Conservation (phyloP, 805 yeast species). For the Komagataella populi region DNA sequence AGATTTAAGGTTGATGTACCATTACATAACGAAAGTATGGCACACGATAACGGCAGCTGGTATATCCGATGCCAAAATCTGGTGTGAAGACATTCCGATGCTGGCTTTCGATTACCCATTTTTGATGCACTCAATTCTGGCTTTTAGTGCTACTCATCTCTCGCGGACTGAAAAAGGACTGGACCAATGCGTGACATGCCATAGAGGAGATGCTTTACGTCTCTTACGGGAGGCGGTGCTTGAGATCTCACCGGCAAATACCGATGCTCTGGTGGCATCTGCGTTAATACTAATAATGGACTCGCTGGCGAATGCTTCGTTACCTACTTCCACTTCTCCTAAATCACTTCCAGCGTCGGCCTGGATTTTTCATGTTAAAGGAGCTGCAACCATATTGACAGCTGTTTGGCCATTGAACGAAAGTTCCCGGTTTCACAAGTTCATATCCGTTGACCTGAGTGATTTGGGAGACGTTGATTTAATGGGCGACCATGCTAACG, state of each 20-base stretch:
- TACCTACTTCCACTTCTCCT: conserved; percentile 34
- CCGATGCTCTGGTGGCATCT: conserved; percentile 88
- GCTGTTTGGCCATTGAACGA: conserved; percentile 91
- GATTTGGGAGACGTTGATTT: conserved; percentile 66
- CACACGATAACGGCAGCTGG: conserved; percentile 85
- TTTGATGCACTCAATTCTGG: conserved; percentile 82
- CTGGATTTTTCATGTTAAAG: conserved; percentile 95
- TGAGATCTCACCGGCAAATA: conserved; percentile 69
- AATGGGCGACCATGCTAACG: conserved; percentile 5
- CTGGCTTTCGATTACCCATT: conserved; percentile 82
- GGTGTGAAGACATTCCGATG: conserved; percentile 82
- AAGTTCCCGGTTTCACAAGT: conserved; percentile 48
- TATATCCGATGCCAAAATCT: conserved; percentile 70
- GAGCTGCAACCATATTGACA: conserved; percentile 89
- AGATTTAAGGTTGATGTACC: conserved; percentile 75
- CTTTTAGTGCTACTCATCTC: conserved; percentile 86
- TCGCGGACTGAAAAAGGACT: conserved; percentile 64
- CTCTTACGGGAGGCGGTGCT: conserved; percentile 76
- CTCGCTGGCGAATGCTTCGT: conserved; percentile 80
- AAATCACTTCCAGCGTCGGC: conserved; percentile 81
- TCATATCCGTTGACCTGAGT: conserved; percentile 78
- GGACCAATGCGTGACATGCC: conserved; percentile 73
- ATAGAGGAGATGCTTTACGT: conserved; percentile 77
- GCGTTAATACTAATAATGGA: conserved; percentile 86
- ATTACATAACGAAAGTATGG: conserved; percentile 75